Percentiles rank a stretch among this genome's conserved stretches.
phyloP scores from a whole-genome alignment of 257 asterid genomes.

The Gentiana dahurica region DNA sequence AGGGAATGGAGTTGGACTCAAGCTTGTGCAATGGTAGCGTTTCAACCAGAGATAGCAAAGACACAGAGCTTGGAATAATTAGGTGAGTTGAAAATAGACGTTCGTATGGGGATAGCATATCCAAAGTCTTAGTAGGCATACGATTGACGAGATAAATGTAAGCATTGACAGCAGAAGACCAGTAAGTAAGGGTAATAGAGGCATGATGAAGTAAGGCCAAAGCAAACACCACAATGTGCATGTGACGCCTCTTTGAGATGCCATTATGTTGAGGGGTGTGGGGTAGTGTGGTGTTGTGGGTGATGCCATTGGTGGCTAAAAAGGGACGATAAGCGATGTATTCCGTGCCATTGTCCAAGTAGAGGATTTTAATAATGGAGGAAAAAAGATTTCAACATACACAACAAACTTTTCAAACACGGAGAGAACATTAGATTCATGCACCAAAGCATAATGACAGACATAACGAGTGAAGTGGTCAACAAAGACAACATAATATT shows the following conservation, averaged over 20 bases:
- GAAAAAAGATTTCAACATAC: too few relatives aligned
- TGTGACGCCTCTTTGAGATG: not conserved
- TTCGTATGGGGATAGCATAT: too few relatives aligned
- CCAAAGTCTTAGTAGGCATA: not conserved
- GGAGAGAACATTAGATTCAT: too few relatives aligned
- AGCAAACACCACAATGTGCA: not conserved
- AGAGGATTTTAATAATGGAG: not conserved
- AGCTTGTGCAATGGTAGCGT: not conserved
- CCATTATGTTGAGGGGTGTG: constrained; percentile 2
- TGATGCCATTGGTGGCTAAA: not conserved
- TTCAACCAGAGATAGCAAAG: not conserved
- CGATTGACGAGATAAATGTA: not conserved
- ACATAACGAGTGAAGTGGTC: too few relatives aligned
- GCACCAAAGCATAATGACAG: too few relatives aligned
- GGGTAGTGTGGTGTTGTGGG: not conserved
- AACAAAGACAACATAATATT: too few relatives aligned
- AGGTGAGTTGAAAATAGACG: not conserved
- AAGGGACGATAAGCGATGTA: not conserved
- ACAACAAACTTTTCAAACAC: too few relatives aligned
- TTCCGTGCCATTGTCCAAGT: constrained; percentile 3
- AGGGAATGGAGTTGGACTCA: not conserved
- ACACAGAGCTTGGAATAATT: not conserved
- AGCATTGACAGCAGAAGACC: not conserved
- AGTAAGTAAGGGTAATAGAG: not conserved
- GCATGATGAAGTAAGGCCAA: not conserved